Conservation (phyloP, 176 grass and related monocot genomes). For the Aegilops sharonensis region DNA sequence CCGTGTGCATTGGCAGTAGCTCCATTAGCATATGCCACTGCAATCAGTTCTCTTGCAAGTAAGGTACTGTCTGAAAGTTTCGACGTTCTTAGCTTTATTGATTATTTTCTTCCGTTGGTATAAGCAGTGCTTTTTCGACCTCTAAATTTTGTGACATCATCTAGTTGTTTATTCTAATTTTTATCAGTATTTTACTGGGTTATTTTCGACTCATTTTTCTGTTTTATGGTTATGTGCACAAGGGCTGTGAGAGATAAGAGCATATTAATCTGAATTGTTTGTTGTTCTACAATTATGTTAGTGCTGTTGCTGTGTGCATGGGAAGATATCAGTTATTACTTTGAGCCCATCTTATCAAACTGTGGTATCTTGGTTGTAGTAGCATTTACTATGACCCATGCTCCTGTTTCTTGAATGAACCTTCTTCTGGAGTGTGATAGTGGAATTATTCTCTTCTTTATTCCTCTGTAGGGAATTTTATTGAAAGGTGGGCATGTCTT, state of each 20-base stretch:
- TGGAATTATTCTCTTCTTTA: conserved; percentile 19
- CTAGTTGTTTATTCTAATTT: background rate
- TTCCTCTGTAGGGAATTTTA: conserved; percentile 82
- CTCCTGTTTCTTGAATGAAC: conserved; percentile 8
- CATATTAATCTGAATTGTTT: conserved; percentile 5
- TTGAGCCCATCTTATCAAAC: background rate
- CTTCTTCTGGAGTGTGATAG: conserved; percentile 21
- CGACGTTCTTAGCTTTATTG: background rate
- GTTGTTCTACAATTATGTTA: conserved; percentile 7
- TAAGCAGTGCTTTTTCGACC: background rate
- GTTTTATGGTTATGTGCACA: background rate
- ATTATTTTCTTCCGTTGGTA: background rate
- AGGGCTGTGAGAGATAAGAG: background rate
- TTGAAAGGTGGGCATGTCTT: conserved; percentile 96
- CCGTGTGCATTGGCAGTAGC: conserved; percentile 95
- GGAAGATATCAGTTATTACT: background rate
- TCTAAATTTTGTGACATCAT: background rate
- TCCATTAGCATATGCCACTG: conserved; percentile 95
- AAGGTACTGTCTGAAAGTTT: conserved; percentile 62
- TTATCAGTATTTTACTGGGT: background rate
- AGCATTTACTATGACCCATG: background rate
- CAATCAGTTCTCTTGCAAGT: conserved; percentile 94
- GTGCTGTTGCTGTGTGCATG: background rate
- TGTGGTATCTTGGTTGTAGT: background rate
- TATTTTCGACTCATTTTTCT: background rate